Evolutionary conservation across 257 asterid species (phyloP), one percentile per base, ranked within the genome.

Genomic region (Capsicum chinense): DNA sequence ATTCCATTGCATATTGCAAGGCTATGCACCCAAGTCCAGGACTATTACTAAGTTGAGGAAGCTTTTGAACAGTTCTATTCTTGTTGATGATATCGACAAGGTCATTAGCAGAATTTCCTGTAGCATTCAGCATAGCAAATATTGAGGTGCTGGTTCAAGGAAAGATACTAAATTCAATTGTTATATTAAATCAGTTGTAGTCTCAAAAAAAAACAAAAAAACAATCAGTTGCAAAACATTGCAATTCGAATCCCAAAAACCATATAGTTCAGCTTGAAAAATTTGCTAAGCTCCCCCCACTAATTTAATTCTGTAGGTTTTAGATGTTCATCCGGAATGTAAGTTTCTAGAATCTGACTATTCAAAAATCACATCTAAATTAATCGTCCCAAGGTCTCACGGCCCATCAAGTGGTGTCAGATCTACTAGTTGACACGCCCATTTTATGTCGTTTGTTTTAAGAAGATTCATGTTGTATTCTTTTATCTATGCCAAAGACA

Each of bases 11-110:
- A 11, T 86, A 91, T 85, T 93, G 95, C 86, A 94, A 87, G 50
- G 96, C 97, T 19, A 94, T 90, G 93, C 98, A 94, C 54, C 97
- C 98, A 5, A 94, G 93, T 81, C 98, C 98, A 0, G 90, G 87
- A 39, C 83, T 92, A 79, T 47, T 83, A 48, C 86, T 88, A 54
- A 94, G 92, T 79, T 83, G 84, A 12, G 96, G 87, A 83, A 91
- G 92, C 88, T 90, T 92, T n/a, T 85, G 90, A 83, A 88, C 58
- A n/a, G 96, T 93, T 87, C 98, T 91, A 59, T 94, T 94, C n/a
- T 79, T 84, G 90, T 94, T 94, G 9, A 94, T 87, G 86, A 91
- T 86, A 8, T 90, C 93, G 17, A 90, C 91, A 82, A 94, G 90
- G 56, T 94, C 95, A 15, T 92, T 90, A 44, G 98, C 98, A 14